Base-by-base conservation (phyloP, 2,329 filamentous ascomycete species). In the Hysterium pulicare region DNA sequence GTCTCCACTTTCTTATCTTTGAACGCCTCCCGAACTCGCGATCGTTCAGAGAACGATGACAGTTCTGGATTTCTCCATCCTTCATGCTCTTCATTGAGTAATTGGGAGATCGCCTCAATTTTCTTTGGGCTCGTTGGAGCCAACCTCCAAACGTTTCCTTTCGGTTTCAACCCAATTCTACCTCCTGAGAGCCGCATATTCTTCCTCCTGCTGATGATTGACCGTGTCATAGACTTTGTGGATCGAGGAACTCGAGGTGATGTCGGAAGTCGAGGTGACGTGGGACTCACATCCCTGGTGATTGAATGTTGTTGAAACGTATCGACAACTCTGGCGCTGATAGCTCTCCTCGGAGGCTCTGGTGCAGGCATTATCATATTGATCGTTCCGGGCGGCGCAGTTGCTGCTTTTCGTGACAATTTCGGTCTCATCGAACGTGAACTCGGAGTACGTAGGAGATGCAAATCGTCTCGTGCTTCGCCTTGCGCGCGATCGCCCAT, bases 311-410 rank as follows among this genome's bases (percentile, higher is more conserved):
- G 31, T 9, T 35, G 42, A 9, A 33, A 42, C 21, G 42, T 42
- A 16, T 36, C 26, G 3, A 45, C 45, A 32, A 49, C 11, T 37
- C 51, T 55, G 31, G 49, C 51, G 42, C 61, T 59, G 36, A 61
- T 51, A 15, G 54, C 59, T 51, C 58, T 49, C 45, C 57, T 51
- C 22, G 55, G 57, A 16, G 43, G 48, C 21, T 58, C 48, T 19
- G 55, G 52, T 31, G 38, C 16, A 11, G 17, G 15, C 6, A 33
- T 20, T 21, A 35, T 16, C 9, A 43, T 15, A 9, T 38, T 17
- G 5, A 48, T 40, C 6, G 41, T 32, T 28, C 51, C 53, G 34
- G 54, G 44, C 15, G 57, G 57, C 20, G 55, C 51, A 2, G 55
- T 58, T 4, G 43, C 44, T 22, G 52, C 45, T 34, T 57, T 62